phyloP scores from a whole-genome alignment of 306 rosid genomes.

The Citrullus colocynthis region DNA sequence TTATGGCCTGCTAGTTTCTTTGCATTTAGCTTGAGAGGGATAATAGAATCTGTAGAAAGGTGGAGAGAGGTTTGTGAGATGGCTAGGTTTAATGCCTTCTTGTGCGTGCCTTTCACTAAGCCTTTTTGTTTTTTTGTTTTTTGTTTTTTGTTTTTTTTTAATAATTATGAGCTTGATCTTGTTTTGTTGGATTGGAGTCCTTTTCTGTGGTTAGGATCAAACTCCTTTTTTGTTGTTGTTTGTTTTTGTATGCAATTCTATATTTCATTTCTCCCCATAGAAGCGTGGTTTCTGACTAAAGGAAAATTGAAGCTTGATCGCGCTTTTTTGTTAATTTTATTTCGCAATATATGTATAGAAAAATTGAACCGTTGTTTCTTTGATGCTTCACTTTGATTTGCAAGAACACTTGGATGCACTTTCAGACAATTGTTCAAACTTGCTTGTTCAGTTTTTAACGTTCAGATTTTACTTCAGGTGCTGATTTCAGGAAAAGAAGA shows the following conservation, averaged over 20 bases:
- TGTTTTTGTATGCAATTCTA: too few species aligned
- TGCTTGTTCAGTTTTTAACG: constrained; percentile 7
- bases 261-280: too few species aligned
- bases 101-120: neutral
- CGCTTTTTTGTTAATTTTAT: too few species aligned
- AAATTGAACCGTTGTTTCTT: too few species aligned
- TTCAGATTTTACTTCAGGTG: constrained; percentile 37
- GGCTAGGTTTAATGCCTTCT: neutral
- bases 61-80: neutral
- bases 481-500: constrained; percentile 87
- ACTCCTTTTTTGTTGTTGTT: neutral
- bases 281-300: too few species aligned
- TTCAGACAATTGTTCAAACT: neutral
- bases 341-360: too few species aligned
- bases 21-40: neutral
- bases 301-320: too few species aligned
- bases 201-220: neutral
- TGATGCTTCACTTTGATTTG: neutral
- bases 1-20: neutral
- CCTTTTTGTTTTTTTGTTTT: too few species aligned
- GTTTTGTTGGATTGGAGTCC: neutral
- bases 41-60: neutral
- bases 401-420: neutral
- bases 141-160: too few species aligned
- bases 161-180: neutral